A percentile compares a stretch with the other conserved stretches of the same genome.
Conservation (phyloP, 805 yeast genomes). For the Cyberlindnera veronae region DNA sequence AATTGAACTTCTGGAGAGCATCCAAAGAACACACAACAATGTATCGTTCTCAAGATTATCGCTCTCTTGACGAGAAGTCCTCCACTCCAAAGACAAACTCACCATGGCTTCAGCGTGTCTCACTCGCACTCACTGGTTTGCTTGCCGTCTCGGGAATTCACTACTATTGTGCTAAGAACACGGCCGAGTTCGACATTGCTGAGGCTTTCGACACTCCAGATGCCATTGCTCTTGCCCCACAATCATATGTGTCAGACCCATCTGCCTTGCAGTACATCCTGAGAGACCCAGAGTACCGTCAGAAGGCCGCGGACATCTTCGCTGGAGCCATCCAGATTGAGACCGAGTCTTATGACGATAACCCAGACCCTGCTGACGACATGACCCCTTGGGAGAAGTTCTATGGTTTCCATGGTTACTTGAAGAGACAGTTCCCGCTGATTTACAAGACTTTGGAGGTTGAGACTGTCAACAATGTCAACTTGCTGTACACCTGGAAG, state of each 20-base stretch:
- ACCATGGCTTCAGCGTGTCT: constrained; percentile 10
- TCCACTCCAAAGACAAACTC: background rate
- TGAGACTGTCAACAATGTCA: constrained; percentile 56
- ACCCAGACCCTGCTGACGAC: constrained; percentile 26
- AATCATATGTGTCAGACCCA: constrained; percentile 11
- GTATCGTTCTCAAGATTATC: background rate
- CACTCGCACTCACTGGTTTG: constrained; percentile 6
- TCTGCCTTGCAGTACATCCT: constrained; percentile 15
- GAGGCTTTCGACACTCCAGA: background rate
- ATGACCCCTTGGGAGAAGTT: constrained; percentile 31
- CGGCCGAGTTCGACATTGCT: background rate
- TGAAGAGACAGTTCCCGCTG: constrained; percentile 52
- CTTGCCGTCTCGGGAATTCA: constrained; percentile 10
- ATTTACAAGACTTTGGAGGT: constrained; percentile 46
- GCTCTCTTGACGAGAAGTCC: background rate
- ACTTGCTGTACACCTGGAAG: constrained; percentile 58
- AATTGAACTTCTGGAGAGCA: no score
- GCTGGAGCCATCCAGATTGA: constrained; percentile 18
- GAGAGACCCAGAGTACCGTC: constrained; percentile 12
- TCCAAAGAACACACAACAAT: background rate
- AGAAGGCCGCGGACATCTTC: constrained; percentile 8
- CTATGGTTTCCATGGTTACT: constrained; percentile 46
- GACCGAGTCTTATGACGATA: constrained; percentile 17
- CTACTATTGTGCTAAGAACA: background rate
- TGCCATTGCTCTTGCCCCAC: constrained; percentile 10